These are phyloP conservation scores for Candolleomyces eurysporus DNA, from an alignment of 768 basidiomycete genomes.

Conservation along the genomic window DNA sequence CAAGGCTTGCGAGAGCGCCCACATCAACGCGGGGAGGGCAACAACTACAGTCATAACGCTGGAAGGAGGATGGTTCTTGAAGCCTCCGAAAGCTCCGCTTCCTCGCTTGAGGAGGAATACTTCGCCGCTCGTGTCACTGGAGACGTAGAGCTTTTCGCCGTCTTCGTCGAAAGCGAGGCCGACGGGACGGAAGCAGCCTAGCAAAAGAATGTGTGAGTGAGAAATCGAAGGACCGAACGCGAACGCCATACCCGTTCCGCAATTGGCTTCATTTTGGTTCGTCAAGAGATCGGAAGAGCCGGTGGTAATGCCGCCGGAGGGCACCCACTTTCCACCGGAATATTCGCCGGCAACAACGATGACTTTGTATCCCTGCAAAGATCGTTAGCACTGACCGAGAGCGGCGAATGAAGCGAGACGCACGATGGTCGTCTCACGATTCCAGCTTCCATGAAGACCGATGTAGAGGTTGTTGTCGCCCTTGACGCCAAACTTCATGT, in stretches of 20 bases:
- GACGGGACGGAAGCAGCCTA: slow-evolving; percentile 18
- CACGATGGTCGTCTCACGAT: slow-evolving; percentile 12
- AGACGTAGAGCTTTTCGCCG: slow-evolving; percentile 14
- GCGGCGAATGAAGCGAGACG: background rate
- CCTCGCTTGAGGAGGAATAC: slow-evolving; percentile 12
- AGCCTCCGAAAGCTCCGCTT: background rate
- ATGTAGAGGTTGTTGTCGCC: slow-evolving; percentile 13
- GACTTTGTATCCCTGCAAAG: slow-evolving; percentile 14
- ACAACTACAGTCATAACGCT: background rate
- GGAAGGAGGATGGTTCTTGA: background rate
- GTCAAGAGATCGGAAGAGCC: slow-evolving; percentile 12
- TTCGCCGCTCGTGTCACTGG: slow-evolving; percentile 17
- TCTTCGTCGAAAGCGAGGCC: slow-evolving; percentile 12
- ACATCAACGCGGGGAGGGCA: background rate
- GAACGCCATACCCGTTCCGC: slow-evolving; percentile 4
- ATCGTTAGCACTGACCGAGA: background rate
- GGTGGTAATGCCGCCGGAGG: slow-evolving; percentile 4
- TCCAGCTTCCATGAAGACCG: slow-evolving; percentile 15
- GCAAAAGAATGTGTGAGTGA: background rate
- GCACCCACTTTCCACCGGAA: slow-evolving; percentile 12
- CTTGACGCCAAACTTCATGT: slow-evolving; percentile 15
- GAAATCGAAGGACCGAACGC: background rate
- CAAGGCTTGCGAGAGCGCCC: background rate
- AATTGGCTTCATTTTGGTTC: slow-evolving; percentile 11
- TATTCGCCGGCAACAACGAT: slow-evolving; percentile 13